Evolutionary conservation across 805 yeast species (phyloP), one percentile per base, ranked within the genome.

Genomic region (Candida tibetensis): DNA sequence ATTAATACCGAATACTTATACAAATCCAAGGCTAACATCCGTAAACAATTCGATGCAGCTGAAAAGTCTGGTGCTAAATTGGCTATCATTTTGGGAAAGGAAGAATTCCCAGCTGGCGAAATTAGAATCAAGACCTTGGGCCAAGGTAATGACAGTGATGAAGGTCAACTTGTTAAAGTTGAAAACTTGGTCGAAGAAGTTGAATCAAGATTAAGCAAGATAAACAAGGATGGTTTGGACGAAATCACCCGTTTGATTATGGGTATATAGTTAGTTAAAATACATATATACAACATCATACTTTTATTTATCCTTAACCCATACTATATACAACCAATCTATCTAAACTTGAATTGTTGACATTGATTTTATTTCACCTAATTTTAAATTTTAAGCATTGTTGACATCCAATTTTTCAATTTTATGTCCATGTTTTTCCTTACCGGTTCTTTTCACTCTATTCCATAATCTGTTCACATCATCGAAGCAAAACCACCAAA

Each of bases 11-110:
- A 93, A 68, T 95, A 81, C 62, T 73, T 91, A 45, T 93, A 87
- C 72, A 93, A 93, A 66, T 77, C 87, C 39, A 93, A 93, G 71
- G 95, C 95, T 39, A 93, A 93, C 62, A 85, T 89, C 41, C 83
- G 95, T 62, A 93, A 91, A 64, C 99, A 93, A 68, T 93, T 93
- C 48, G 98, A 91, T 53, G 95, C 96, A 35, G 98, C 99, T 30
- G 99, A 93, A 53, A 90, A 87, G 65, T 71, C 88, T 2, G 98
- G 96, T 17, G 87, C 95, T 52, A 82, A 89, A 42, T 52, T 89
- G 31, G 96, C 93, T 9, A 95, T 93, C 30, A 93, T 93, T 49
- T 71, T 93, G 40, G 99, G 99, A 53, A 95, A 91, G 61, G 97
- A 93, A 61, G 99, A 93, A 66, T 89, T 66, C 53, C 77, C 80